Conservation (phyloP, 2,329 filamentous ascomycete species). For the Knufia petricola region DNA sequence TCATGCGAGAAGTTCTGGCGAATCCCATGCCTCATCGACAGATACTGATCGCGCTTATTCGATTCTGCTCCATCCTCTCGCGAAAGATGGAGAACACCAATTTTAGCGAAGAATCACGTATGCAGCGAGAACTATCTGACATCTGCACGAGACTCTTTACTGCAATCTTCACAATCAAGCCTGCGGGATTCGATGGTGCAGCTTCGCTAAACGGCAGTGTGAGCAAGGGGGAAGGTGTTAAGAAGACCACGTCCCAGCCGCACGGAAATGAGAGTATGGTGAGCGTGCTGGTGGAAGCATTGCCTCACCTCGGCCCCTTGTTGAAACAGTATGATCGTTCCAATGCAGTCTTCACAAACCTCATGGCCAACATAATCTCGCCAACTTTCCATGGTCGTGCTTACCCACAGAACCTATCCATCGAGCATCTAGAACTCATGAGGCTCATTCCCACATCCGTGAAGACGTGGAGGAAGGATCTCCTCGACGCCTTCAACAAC, state of each 20-base stretch:
- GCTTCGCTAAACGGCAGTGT: constrained; percentile 10
- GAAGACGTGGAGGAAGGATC: constrained; percentile 87
- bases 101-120: constrained; percentile 86
- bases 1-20: constrained; percentile 76
- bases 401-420: constrained; percentile 77
- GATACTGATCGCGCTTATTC: constrained; percentile 72
- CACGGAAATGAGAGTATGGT: constrained; percentile 57
- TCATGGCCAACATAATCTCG: constrained; percentile 73
- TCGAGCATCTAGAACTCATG: constrained; percentile 60
- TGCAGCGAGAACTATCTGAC: constrained; percentile 83
- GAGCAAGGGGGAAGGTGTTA: constrained; percentile 15
- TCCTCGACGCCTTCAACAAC: constrained; percentile 87
- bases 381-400: constrained; percentile 73
- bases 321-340: constrained; percentile 80
- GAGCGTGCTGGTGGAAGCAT: constrained; percentile 65
- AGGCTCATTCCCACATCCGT: constrained; percentile 67
- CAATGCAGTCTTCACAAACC: constrained; percentile 63
- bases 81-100: constrained; percentile 97
- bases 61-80: constrained; percentile 81
- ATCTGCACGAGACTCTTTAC: constrained; percentile 78
- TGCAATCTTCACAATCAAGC: constrained; percentile 86
- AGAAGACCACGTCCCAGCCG: constrained; percentile 21
- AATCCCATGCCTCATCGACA: constrained; percentile 95
- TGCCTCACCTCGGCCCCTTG: constrained; percentile 72
- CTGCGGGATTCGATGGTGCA: constrained; percentile 56